Evolutionary conservation across 176 grass and related monocot genomes (phyloP).

Genomic region (Pharus latifolius): DNA sequence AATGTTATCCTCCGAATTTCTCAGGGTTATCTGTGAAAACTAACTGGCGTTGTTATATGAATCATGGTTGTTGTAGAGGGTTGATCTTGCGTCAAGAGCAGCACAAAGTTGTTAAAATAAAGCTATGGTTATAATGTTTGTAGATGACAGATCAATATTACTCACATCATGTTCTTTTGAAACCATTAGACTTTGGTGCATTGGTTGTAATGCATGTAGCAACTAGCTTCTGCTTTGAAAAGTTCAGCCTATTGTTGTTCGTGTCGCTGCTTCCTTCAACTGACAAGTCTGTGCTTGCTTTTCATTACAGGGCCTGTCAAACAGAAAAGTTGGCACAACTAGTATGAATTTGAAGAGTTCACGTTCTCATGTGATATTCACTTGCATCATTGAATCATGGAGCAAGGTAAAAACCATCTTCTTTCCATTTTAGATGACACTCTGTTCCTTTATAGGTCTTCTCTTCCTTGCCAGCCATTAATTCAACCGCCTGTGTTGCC

Average conservation of each 20-base stretch:
- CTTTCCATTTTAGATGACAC: background rate
- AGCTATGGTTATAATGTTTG: background rate
- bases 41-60: background rate
- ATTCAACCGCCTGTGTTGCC: background rate
- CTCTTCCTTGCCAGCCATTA: background rate
- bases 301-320: constrained; percentile 67
- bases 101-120: background rate
- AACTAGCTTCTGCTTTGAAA: background rate
- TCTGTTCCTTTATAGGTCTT: background rate
- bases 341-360: constrained; percentile 94
- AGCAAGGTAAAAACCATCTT: constrained; percentile 57
- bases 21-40: background rate
- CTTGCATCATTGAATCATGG: constrained; percentile 87
- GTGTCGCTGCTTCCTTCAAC: background rate
- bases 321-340: constrained; percentile 85
- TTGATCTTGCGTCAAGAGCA: background rate
- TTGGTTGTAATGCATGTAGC: background rate
- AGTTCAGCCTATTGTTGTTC: background rate
- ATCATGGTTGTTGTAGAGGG: background rate
- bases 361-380: constrained; percentile 90
- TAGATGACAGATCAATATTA: background rate
- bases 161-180: background rate
- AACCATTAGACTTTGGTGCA: background rate
- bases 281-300: background rate
- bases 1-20: background rate